phyloP scores from a whole-genome alignment of 2,329 filamentous ascomycete genomes.

The Pestalotiopsis sp. region DNA sequence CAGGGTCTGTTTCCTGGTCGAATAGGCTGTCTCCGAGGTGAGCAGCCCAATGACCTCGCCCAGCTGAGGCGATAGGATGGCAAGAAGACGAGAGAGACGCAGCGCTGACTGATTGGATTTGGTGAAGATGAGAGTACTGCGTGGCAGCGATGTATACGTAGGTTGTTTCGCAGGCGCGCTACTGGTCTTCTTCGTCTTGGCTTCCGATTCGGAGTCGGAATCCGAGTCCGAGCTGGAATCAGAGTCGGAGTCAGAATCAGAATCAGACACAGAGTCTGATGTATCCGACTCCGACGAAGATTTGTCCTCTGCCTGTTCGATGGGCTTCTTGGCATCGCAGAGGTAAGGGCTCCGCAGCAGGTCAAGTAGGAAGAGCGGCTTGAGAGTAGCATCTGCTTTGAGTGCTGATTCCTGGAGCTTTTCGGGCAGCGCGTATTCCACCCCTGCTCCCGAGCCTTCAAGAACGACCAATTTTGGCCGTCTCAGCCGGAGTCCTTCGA shows the following conservation, averaged over 20 bases:
- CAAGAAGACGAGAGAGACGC: conserved; percentile 81
- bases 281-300: conserved; percentile 28
- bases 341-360: conserved; percentile 65
- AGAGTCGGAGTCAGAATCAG: conserved; percentile 26
- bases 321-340: conserved; percentile 21
- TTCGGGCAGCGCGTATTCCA: conserved; percentile 60
- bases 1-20: conserved; percentile 68
- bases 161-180: conserved; percentile 17
- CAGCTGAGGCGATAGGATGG: conserved; percentile 64
- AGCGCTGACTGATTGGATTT: conserved; percentile 86
- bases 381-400: conserved; percentile 70
- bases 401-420: conserved; percentile 67
- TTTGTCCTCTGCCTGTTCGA: conserved; percentile 34
- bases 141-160: conserved; percentile 22
- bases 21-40: conserved; percentile 77
- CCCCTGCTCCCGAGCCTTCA: conserved; percentile 50
- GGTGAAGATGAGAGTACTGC: conserved; percentile 77
- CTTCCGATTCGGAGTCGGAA: conserved; percentile 16
- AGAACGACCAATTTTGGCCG: conserved; percentile 78
- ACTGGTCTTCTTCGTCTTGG: conserved; percentile 1
- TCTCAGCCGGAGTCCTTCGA: conserved; percentile 72
- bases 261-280: conserved; percentile 36
- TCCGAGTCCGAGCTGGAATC: conserved; percentile 32
- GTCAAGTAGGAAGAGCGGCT: conserved; percentile 83
- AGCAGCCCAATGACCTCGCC: conserved; percentile 66